These are phyloP conservation scores for Jacaranda mimosifolia DNA, from an alignment of 257 asterid species.

Conservation along the genomic window DNA sequence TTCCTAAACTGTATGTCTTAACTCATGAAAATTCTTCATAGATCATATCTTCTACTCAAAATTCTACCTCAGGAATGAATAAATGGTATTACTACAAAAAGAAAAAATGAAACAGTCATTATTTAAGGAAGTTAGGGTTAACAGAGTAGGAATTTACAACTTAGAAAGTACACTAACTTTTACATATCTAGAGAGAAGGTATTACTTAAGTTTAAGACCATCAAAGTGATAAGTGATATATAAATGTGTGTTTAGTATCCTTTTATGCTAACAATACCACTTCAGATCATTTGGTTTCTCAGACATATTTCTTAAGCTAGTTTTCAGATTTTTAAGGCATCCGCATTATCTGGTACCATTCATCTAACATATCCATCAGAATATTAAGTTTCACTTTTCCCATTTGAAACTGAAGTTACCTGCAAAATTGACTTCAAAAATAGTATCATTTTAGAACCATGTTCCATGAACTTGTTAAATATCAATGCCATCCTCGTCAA, in stretches of 20 bases:
- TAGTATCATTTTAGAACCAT: slow-evolving; percentile 71
- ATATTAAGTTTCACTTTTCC: slow-evolving; percentile 5
- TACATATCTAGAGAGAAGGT: background rate
- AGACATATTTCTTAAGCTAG: slow-evolving; percentile 12
- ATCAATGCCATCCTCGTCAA: slow-evolving; percentile 52
- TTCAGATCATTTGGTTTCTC: background rate
- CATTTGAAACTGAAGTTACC: slow-evolving; percentile 54
- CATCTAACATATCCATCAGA: background rate
- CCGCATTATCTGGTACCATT: background rate
- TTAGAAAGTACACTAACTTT: background rate
- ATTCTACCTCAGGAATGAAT: no score
- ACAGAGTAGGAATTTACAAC: background rate
- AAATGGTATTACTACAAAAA: background rate
- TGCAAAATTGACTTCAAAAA: slow-evolving; percentile 79
- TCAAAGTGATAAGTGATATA: no score
- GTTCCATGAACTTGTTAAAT: slow-evolving; percentile 74
- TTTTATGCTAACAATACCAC: no score
- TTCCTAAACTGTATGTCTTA: background rate
- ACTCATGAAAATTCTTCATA: background rate
- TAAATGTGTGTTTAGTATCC: no score
- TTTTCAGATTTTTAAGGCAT: background rate
- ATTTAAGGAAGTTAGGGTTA: background rate
- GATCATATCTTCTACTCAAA: background rate
- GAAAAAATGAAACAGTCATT: background rate
- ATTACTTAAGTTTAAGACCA: no score